Evolutionary conservation across 2,329 filamentous ascomycete genomes (phyloP).

Genomic region (Chaetomium olivaceum): DNA sequence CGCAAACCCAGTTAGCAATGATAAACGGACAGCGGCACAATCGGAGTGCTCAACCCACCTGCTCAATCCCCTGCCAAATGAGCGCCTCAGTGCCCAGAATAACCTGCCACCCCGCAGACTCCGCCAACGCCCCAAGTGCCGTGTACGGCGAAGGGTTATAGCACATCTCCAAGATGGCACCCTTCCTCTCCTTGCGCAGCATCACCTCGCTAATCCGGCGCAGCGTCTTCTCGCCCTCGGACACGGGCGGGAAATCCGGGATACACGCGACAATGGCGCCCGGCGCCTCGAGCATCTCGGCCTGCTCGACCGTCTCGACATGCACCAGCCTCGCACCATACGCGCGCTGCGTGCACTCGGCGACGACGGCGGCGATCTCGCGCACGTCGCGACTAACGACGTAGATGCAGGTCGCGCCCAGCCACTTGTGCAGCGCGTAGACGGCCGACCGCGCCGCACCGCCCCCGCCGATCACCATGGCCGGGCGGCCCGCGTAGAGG

Average conservation of each 20-base stretch:
- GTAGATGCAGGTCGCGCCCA: constrained; percentile 69
- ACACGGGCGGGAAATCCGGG: constrained; percentile 72
- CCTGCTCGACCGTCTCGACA: constrained; percentile 63
- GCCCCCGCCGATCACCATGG: constrained; percentile 73
- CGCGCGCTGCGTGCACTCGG: constrained; percentile 60
- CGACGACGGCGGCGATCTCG: constrained; percentile 68
- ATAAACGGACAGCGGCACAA: not conserved
- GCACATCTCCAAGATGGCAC: constrained; percentile 78
- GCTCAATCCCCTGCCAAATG: constrained; percentile 76
- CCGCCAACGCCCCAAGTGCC: constrained; percentile 61
- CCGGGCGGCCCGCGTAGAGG: constrained; percentile 61
- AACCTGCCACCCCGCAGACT: constrained; percentile 67
- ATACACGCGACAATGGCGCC: constrained; percentile 73
- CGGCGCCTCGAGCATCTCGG: constrained; percentile 56
- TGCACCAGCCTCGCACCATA: constrained; percentile 63
- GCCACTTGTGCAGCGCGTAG: constrained; percentile 70
- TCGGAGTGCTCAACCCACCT: constrained; percentile 39
- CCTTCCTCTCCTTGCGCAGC: constrained; percentile 54
- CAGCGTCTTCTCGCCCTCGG: constrained; percentile 61
- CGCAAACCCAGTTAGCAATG: constrained; percentile 11
- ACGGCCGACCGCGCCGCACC: constrained; percentile 77
- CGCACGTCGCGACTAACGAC: constrained; percentile 70
- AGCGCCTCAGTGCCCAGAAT: constrained; percentile 75
- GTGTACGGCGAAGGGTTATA: constrained; percentile 75
- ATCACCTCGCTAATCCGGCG: constrained; percentile 56